These are phyloP conservation scores for Artemisia argyi DNA, from an alignment of 129 eudicot species.

Conservation along the genomic window DNA sequence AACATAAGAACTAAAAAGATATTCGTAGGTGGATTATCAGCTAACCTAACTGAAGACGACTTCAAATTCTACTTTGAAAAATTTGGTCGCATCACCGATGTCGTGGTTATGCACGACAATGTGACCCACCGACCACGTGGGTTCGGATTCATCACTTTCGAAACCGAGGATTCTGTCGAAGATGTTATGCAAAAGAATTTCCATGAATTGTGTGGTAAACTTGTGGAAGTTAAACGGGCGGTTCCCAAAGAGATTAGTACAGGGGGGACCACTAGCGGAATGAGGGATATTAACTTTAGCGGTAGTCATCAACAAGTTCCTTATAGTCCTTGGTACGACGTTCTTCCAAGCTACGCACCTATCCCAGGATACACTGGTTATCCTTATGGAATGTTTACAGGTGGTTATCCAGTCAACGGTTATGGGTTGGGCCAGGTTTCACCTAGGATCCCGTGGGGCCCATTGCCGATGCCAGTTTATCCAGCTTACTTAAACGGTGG, in stretches of 20 bases:
- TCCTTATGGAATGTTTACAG: slow-evolving; percentile 64
- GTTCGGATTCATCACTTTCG: slow-evolving; percentile 86
- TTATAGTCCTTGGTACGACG: slow-evolving; percentile 42
- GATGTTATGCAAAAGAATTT: slow-evolving; percentile 63
- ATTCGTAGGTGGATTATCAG: too few relatives aligned
- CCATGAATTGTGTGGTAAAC: slow-evolving; percentile 74
- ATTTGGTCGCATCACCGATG: slow-evolving; percentile 85
- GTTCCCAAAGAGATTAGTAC: slow-evolving; percentile 67
- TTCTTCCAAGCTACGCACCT: slow-evolving; percentile 46
- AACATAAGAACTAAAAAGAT: too few relatives aligned
- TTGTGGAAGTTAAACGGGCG: slow-evolving; percentile 84
- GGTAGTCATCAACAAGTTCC: slow-evolving; percentile 29
- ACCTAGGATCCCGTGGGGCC: slow-evolving; percentile 60
- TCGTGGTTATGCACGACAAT: slow-evolving; percentile 91
- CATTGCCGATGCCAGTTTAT: slow-evolving; percentile 46
- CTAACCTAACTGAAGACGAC: too few relatives aligned
- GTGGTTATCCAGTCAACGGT: slow-evolving; percentile 46
- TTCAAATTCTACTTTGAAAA: background rate
- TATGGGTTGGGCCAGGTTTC: slow-evolving; percentile 65
- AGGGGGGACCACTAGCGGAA: slow-evolving; percentile 22
- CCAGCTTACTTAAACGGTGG: slow-evolving; percentile 61
- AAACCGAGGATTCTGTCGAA: slow-evolving; percentile 76
- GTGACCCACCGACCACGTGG: slow-evolving; percentile 86
- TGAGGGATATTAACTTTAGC: slow-evolving; percentile 24
- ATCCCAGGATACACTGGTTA: slow-evolving; percentile 48